Conservation (phyloP, 1,284 basidiomycete species). For the Ceratorhiza oryzae-sativae region DNA sequence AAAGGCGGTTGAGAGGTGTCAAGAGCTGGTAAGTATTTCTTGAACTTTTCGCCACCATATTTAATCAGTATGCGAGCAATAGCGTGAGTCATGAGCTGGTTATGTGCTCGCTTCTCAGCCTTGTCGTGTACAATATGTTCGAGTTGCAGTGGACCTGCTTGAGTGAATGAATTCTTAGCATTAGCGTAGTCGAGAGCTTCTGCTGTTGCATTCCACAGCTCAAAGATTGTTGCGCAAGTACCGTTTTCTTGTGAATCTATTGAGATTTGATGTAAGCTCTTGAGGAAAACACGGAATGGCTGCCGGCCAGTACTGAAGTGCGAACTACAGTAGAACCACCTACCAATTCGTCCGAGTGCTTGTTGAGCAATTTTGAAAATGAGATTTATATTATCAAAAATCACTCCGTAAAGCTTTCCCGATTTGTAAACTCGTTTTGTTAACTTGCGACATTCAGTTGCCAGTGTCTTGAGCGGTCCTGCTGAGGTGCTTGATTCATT, state of each 20-base stretch:
- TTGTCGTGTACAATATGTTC: slow-evolving; percentile 47
- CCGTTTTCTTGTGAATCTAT: slow-evolving; percentile 15
- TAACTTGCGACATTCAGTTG: neutral
- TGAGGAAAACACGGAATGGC: neutral
- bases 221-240: slow-evolving; percentile 2
- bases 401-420: slow-evolving; percentile 41
- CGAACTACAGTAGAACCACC: no score
- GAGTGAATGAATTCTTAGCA: neutral
- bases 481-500: neutral
- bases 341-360: slow-evolving; percentile 50
- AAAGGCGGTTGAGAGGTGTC: slow-evolving; percentile 45
- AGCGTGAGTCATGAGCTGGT: slow-evolving; percentile 46
- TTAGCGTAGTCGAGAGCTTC: slow-evolving; percentile 38
- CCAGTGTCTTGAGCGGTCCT: neutral
- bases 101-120: slow-evolving; percentile 45
- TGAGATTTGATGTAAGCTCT: neutral
- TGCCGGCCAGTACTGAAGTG: neutral
- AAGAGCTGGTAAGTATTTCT: slow-evolving; percentile 46
- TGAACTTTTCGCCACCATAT: slow-evolving; percentile 48
- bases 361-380: slow-evolving; percentile 49
- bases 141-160: slow-evolving; percentile 18
- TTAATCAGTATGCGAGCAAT: slow-evolving; percentile 50
- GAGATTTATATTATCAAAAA: slow-evolving; percentile 55
- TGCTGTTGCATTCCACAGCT: neutral
- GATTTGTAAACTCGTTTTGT: neutral